These are phyloP conservation scores for Scedosporium dehoogii DNA, from an alignment of 2,329 filamentous ascomycete species.

Conservation along the genomic window DNA sequence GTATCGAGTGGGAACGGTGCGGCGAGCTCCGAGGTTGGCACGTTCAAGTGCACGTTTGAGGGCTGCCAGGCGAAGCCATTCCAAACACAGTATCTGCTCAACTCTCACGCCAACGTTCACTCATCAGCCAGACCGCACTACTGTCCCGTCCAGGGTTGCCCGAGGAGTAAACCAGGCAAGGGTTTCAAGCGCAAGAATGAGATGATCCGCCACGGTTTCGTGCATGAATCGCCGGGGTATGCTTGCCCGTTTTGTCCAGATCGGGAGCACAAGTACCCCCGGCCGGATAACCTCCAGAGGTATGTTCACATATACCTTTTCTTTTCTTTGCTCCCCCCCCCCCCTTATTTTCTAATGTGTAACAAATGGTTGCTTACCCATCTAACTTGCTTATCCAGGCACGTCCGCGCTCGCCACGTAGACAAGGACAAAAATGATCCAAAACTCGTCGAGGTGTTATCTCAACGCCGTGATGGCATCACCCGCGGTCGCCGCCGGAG, in stretches of 20 bases:
- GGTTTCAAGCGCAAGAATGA: constrained; percentile 66
- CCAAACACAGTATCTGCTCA: constrained; percentile 67
- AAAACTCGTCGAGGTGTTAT: constrained; percentile 68
- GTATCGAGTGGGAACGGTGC: not conserved
- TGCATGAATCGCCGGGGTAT: constrained; percentile 90
- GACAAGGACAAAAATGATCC: constrained; percentile 88
- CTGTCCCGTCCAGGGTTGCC: constrained; percentile 51
- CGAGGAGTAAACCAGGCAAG: constrained; percentile 53
- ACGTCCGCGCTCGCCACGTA: constrained; percentile 84
- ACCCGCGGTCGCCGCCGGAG: constrained; percentile 70
- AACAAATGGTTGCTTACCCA: not conserved
- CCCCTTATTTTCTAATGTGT: not conserved
- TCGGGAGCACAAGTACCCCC: constrained; percentile 85
- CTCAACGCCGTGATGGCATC: constrained; percentile 76
- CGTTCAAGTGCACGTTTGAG: constrained; percentile 13
- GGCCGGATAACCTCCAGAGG: constrained; percentile 93
- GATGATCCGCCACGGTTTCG: constrained; percentile 70
- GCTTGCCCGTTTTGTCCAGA: constrained; percentile 94
- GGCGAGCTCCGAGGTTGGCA: not conserved
- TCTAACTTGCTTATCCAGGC: constrained; percentile 39
- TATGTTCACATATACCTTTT: constrained; percentile 28
- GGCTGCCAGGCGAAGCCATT: constrained; percentile 66
- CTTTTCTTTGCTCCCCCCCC: not conserved
- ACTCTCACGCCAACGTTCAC: constrained; percentile 68
- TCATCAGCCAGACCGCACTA: constrained; percentile 57